Conservation (phyloP, 73 alveolate species). For the Paramecium caudatum region DNA sequence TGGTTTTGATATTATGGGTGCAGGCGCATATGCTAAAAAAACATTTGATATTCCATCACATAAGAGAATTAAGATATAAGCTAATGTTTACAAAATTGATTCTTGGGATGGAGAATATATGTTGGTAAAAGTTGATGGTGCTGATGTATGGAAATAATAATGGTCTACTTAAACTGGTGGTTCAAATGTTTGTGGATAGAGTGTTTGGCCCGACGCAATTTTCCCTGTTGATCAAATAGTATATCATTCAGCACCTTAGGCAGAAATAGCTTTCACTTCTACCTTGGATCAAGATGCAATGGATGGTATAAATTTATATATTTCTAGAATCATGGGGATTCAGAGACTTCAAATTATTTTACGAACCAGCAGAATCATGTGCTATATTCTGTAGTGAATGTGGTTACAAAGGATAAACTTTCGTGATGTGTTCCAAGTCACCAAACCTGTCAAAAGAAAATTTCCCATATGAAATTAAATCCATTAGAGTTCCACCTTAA, state of each 20-base stretch:
- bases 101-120: slow-evolving; percentile 67
- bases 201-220: slow-evolving; percentile 25
- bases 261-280: neutral
- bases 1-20: slow-evolving; percentile 40
- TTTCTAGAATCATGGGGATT: slow-evolving; percentile 62
- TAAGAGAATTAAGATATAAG: neutral
- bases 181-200: slow-evolving; percentile 42
- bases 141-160: slow-evolving; percentile 14
- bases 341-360: slow-evolving; percentile 58
- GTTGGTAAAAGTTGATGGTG: slow-evolving; percentile 28
- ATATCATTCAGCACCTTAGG: neutral
- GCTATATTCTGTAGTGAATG: slow-evolving; percentile 56
- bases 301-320: slow-evolving; percentile 22
- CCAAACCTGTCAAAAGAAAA: slow-evolving; percentile 46
- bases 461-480: neutral
- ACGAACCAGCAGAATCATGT: slow-evolving; percentile 57
- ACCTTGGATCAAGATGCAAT: slow-evolving; percentile 49
- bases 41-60: slow-evolving; percentile 48
- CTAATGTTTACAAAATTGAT: slow-evolving; percentile 33
- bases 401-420: neutral
- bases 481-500: slow-evolving; percentile 60
- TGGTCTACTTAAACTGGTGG: slow-evolving; percentile 58
- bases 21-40: slow-evolving; percentile 11
- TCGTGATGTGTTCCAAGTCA: slow-evolving; percentile 52
- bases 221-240: slow-evolving; percentile 25